These are phyloP conservation scores for Pyrenochaeta sp. DNA, from an alignment of 2,329 filamentous ascomycete species.

Conservation along the genomic window DNA sequence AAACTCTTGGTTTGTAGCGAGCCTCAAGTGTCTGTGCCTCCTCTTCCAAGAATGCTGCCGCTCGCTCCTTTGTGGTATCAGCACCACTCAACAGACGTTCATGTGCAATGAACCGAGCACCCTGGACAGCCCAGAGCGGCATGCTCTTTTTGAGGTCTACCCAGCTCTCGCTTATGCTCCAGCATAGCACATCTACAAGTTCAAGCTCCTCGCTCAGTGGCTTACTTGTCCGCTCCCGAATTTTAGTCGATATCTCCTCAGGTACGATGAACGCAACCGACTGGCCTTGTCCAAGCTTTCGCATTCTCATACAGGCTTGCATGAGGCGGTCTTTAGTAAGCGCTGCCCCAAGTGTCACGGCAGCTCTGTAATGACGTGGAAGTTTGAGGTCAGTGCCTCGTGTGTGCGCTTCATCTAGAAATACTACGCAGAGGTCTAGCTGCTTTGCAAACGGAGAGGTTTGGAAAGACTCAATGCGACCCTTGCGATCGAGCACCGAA, in stretches of 20 bases:
- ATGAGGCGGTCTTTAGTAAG: conserved; percentile 74
- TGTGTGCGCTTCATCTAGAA: conserved; percentile 75
- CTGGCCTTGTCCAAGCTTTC: conserved; percentile 71
- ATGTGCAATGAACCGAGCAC: conserved; percentile 59
- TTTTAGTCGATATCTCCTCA: conserved; percentile 66
- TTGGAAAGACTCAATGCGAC: conserved; percentile 59
- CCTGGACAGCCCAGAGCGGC: conserved; percentile 69
- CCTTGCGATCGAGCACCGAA: conserved; percentile 61
- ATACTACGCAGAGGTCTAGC: conserved; percentile 69
- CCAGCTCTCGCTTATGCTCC: conserved; percentile 68
- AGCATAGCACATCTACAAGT: conserved; percentile 65
- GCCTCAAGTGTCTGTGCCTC: conserved; percentile 63
- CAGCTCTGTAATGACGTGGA: conserved; percentile 66
- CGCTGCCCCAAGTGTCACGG: conserved; percentile 71
- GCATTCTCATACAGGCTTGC: conserved; percentile 66
- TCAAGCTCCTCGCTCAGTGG: conserved; percentile 44
- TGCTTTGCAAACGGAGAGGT: conserved; percentile 67
- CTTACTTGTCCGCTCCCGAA: conserved; percentile 45
- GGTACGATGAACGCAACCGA: conserved; percentile 69
- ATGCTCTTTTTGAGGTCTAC: conserved; percentile 59
- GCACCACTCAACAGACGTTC: conserved; percentile 43
- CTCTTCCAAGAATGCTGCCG: conserved; percentile 61
- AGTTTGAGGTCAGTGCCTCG: conserved; percentile 73
- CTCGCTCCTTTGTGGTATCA: conserved; percentile 33
- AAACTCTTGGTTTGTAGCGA: conserved; percentile 58